These are phyloP conservation scores for Diplotaxis tenuifolia DNA, from an alignment of 345 rosid species.

Conservation along the genomic window DNA sequence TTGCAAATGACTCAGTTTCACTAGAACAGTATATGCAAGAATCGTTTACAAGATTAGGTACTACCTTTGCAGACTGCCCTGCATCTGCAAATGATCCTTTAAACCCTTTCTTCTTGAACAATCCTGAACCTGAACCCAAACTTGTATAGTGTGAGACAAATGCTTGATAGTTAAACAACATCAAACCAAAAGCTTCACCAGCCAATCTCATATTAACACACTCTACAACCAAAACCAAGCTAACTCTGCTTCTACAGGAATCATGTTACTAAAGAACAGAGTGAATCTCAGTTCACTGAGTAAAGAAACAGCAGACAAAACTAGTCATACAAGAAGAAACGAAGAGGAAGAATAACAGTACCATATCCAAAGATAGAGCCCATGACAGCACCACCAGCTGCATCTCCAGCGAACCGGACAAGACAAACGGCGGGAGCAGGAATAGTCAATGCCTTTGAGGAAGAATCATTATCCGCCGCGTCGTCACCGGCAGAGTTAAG, in stretches of 20 bases:
- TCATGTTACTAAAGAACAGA: background rate
- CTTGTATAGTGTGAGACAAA: background rate
- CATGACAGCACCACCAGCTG: conserved; percentile 86
- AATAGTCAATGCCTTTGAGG: conserved; percentile 43
- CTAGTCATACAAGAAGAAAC: background rate
- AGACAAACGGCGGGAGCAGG: conserved; percentile 70
- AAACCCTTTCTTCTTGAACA: conserved; percentile 75
- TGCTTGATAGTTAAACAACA: background rate
- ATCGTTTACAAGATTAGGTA: background rate
- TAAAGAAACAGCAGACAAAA: background rate
- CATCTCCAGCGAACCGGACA: conserved; percentile 65
- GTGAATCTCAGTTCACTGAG: conserved; percentile 1
- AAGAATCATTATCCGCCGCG: conserved; percentile 33
- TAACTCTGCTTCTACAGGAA: background rate
- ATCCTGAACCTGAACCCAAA: conserved; percentile 65
- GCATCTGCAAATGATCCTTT: conserved; percentile 81
- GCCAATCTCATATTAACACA: conserved; percentile 14
- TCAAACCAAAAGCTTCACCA: background rate
- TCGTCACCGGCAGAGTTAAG: conserved; percentile 36
- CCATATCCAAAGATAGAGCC: conserved; percentile 90
- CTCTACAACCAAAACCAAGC: background rate
- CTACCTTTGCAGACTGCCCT: conserved; percentile 86
- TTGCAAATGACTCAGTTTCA: background rate
- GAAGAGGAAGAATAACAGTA: conserved; percentile 10
- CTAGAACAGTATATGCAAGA: background rate